Evolutionary conservation across 192 early-diverging fungal species (phyloP).

Genomic region (Coemansia guatemalensis): DNA sequence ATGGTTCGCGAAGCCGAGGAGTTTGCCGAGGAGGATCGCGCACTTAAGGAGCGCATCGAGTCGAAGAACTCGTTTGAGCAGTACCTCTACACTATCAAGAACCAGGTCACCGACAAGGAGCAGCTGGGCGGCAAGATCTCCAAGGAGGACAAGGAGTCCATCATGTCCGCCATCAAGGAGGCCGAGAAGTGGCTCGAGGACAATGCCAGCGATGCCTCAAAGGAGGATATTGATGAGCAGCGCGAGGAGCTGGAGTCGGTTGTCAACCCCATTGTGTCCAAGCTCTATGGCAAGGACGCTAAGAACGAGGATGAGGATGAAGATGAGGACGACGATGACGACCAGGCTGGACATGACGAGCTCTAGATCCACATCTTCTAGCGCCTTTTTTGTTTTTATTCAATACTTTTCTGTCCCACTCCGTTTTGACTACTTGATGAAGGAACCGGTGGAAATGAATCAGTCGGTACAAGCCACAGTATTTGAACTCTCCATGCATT

Average conservation of each 20-base stretch:
- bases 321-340: conserved; percentile 52
- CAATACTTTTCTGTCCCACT: background rate
- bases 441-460: too few relatives aligned
- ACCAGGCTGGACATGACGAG: conserved; percentile 53
- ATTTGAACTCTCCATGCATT: too few relatives aligned
- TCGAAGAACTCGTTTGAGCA: conserved; percentile 89
- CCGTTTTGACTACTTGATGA: too few relatives aligned
- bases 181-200: conserved; percentile 82
- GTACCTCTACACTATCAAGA: conserved; percentile 89
- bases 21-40: conserved; percentile 87
- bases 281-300: conserved; percentile 73
- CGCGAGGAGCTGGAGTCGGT: conserved; percentile 90
- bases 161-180: conserved; percentile 81
- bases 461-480: too few relatives aligned
- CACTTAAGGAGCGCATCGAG: conserved; percentile 82
- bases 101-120: conserved; percentile 80
- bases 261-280: conserved; percentile 92
- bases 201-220: conserved; percentile 76
- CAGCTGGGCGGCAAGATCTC: conserved; percentile 82
- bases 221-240: conserved; percentile 98
- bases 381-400: conserved; percentile 1
- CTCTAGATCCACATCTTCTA: conserved; percentile 27
- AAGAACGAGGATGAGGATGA: conserved; percentile 63
- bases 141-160: conserved; percentile 87
- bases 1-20: conserved; percentile 96